These are phyloP conservation scores for Neophaeococcomyces aloes DNA, from an alignment of 2,329 filamentous ascomycete genomes.

Conservation along the genomic window DNA sequence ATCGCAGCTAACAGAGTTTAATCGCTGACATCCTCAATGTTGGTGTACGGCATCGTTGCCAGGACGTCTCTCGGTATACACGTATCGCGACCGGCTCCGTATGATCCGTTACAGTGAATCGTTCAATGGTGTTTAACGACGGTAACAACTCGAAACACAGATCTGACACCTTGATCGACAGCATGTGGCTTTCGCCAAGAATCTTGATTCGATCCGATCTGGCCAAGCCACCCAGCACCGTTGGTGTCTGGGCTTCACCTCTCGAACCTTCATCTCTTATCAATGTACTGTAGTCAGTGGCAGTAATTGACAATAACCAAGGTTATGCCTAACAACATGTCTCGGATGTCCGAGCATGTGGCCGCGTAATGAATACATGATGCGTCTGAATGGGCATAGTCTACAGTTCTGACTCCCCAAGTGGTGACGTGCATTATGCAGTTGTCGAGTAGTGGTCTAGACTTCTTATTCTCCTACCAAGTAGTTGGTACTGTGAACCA, in stretches of 20 bases:
- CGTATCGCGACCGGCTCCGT: too few species aligned
- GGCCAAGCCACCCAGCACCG: not conserved
- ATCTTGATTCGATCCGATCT: not conserved
- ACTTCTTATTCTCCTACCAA: too few species aligned
- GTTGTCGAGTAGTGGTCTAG: too few species aligned
- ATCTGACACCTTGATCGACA: not conserved
- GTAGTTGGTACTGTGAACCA: too few species aligned
- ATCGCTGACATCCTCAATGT: not conserved
- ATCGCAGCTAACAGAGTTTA: slow-evolving; percentile 2
- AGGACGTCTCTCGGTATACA: too few species aligned
- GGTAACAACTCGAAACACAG: not conserved
- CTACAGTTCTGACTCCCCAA: too few species aligned
- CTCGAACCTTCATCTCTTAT: not conserved
- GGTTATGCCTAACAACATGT: not conserved
- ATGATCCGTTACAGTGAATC: too few species aligned
- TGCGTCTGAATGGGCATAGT: too few species aligned
- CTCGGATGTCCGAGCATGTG: not conserved
- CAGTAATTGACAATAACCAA: too few species aligned
- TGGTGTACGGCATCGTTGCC: too few species aligned
- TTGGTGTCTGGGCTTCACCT: slow-evolving; percentile 6
- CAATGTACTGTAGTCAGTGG: not conserved
- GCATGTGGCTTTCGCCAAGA: slow-evolving; percentile 1
- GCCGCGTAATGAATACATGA: too few species aligned
- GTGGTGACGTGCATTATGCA: too few species aligned
- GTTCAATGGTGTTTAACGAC: not conserved